These are phyloP conservation scores for Hansenula sp. DNA, from an alignment of 1,139 yeast genomes.

Conservation along the genomic window DNA sequence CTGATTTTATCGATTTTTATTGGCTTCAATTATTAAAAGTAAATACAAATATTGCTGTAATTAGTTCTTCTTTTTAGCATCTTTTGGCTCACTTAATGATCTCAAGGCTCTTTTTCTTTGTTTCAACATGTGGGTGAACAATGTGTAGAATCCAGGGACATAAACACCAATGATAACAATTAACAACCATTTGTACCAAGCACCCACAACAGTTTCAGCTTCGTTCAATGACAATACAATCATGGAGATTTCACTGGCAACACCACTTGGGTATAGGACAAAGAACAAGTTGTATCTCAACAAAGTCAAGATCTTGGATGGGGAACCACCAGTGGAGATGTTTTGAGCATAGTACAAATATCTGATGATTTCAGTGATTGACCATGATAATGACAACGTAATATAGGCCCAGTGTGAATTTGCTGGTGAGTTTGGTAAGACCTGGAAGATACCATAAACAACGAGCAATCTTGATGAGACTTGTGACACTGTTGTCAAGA, in stretches of 20 bases:
- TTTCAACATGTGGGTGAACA: constrained; percentile 83
- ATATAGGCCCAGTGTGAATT: constrained; percentile 54
- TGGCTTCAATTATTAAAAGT: no score
- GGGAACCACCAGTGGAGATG: constrained; percentile 48
- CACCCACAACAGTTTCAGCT: constrained; percentile 52
- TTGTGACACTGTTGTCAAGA: constrained; percentile 80
- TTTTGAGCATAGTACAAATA: constrained; percentile 81
- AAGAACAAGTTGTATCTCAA: constrained; percentile 81
- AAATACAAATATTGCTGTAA: no score
- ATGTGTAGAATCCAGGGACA: constrained; percentile 81
- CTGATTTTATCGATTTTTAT: background rate
- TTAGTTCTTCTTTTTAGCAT: constrained; percentile 1
- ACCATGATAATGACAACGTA: constrained; percentile 81
- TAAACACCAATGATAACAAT: constrained; percentile 60
- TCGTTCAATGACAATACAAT: constrained; percentile 63
- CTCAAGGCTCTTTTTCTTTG: constrained; percentile 74
- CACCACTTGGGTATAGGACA: constrained; percentile 88
- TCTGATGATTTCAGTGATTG: constrained; percentile 83
- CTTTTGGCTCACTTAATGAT: constrained; percentile 6
- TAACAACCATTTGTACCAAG: constrained; percentile 51
- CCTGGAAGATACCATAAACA: constrained; percentile 77
- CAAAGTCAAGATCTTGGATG: constrained; percentile 63
- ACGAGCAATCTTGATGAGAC: constrained; percentile 80
- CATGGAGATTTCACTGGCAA: constrained; percentile 74
- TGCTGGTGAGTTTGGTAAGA: constrained; percentile 67